Evolutionary conservation across 257 asterid species (phyloP), one percentile per base, ranked within the genome.

Genomic region (Ehretia macrophylla): DNA sequence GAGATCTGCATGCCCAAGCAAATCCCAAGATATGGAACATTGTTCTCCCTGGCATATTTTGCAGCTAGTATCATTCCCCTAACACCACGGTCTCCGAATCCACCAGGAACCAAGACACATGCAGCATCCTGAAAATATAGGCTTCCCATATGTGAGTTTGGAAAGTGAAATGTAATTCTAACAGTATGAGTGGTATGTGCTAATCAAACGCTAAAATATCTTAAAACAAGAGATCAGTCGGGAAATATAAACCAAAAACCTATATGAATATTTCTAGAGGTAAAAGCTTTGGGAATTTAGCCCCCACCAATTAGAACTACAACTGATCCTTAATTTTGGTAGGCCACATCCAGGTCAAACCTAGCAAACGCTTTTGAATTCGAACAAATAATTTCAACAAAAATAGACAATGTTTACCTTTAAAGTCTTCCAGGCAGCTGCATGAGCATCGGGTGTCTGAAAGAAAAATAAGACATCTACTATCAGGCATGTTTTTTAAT

Each of bases 1-100:
- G 97, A 81, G 59, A 93, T 89, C 79, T 93, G 97, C 97, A 93
- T 85, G 51, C 97, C 99, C 80, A 93, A 85, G 75, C 99, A 93
- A 58, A 93, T 93, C 75, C 99, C 99, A 42, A 93, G 84, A 79
- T 85, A 89, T 11, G 97, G 97, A 72, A 89, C 74, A 56, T 47
- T 71, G 68, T 86, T 86, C 71, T 86, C 99, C 76, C 99, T 72
- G 8, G 97, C 97, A 70, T 89, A 93, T 65, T 83, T 83, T 64
- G 99, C 99, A 72, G 99, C 99, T 81, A 93, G 74, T 56, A 93
- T 72, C 99, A 93, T 93, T 65, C 99, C 99, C 60, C 69, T 75
- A 58, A 93, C 84, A 65, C 99, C 99, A 67, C 97, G 96, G 68
- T 93, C 99, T 66, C 97, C 99, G 67, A 93, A 93, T 50, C 99